Evolutionary conservation across 202 grass and related monocot genomes (phyloP), one percentile per base, ranked within the genome.

Genomic region (Cymbopogon flexuosus): DNA sequence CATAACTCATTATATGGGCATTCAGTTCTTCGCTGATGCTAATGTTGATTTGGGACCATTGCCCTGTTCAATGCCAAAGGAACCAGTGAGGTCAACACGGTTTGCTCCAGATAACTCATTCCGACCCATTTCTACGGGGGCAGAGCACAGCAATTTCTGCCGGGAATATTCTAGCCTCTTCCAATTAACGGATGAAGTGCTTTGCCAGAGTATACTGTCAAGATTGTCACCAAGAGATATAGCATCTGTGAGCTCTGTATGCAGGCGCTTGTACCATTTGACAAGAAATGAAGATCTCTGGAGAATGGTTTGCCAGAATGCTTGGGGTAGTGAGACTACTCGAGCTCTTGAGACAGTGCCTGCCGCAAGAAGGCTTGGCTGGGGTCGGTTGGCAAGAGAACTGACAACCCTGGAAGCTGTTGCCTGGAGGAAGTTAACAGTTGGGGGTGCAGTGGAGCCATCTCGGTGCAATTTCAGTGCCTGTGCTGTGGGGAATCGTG

Each of bases 391-490:
- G 18, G 93, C 90, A n/a, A 93, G 93, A 82, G 93, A 97, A 80
- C 68, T 97, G 67, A 97, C 93, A 30, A 97, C 90, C 60, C 67
- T 97, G 70, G 93, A 97, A 91, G 84, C 90, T 54, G 93, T 90
- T 81, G 88, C 90, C 34, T 97, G 93, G 93, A 84, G 84, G 73
- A 93, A 97, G 83, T 68, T 97, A 69, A 91, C 93, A 46, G 90
- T 97, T 74, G 93, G 90, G 45, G 93, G 93, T 64, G 81, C 90
- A 40, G 93, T 97, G 72, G 93, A 97, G 65, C 93, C 93, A 89
- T 97, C 93, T 42, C 81, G 93, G 33, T 97, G 93, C 84, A 97
- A 97, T 81, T 97, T 97, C 75, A 97, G 93, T 89, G 90, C 93
- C 3, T 97, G 93, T 87, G 93, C 93, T 80, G 93, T 93, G 62